These are phyloP conservation scores for Colletotrichum orchidophilum DNA, from an alignment of 2,329 filamentous ascomycete genomes.

Conservation along the genomic window DNA sequence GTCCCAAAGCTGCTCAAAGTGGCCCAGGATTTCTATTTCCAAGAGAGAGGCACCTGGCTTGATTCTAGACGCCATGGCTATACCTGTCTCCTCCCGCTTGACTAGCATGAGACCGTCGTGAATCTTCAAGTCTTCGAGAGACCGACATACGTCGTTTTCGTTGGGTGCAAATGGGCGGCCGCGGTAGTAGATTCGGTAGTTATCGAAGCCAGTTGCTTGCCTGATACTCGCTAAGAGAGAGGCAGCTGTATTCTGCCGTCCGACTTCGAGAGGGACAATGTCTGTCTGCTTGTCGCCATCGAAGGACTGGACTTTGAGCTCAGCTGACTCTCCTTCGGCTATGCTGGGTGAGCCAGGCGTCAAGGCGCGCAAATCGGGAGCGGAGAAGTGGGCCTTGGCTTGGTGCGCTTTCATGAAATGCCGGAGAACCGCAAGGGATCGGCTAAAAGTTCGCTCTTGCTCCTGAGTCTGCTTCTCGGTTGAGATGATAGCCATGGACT, in stretches of 20 bases:
- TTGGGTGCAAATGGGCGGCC: constrained; percentile 72
- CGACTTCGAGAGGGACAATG: constrained; percentile 71
- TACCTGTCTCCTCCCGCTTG: constrained; percentile 63
- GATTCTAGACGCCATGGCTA: constrained; percentile 53
- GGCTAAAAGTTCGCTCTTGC: constrained; percentile 71
- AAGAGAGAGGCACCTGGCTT: constrained; percentile 67
- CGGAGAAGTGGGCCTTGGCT: constrained; percentile 66
- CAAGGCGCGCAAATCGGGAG: constrained; percentile 64
- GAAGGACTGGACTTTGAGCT: constrained; percentile 80
- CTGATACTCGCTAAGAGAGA: constrained; percentile 75
- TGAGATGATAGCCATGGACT: constrained; percentile 61
- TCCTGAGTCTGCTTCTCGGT: constrained; percentile 58
- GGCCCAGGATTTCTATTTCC: constrained; percentile 81
- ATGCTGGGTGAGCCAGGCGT: constrained; percentile 61
- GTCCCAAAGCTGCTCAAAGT: constrained; percentile 86
- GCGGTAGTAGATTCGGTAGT: constrained; percentile 77
- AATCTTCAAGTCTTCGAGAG: constrained; percentile 74
- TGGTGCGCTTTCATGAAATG: constrained; percentile 75
- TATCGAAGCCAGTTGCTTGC: constrained; percentile 77
- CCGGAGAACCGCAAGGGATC: constrained; percentile 74
- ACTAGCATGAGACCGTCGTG: constrained; percentile 73
- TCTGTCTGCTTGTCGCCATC: constrained; percentile 68
- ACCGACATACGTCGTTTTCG: constrained; percentile 66
- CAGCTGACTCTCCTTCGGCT: constrained; percentile 70
- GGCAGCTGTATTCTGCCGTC: constrained; percentile 74